phyloP scores from a whole-genome alignment of 345 rosid species.

The Populus tremula region DNA sequence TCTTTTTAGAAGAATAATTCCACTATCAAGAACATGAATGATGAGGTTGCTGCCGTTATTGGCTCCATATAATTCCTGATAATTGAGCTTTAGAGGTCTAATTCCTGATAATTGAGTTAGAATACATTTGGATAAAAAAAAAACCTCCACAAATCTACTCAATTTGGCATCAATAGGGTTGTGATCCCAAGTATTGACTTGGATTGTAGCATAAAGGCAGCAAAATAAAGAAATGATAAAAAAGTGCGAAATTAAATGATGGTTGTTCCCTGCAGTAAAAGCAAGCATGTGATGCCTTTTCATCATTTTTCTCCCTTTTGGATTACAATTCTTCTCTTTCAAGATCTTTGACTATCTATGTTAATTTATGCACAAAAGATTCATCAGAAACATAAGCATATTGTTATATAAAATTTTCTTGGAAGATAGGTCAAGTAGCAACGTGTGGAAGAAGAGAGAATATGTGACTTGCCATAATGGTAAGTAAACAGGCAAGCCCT shows the following conservation, averaged over 20 bases:
- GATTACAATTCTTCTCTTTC: slow-evolving; percentile 9
- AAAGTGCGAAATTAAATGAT: slow-evolving; percentile 6
- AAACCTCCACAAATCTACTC: no score
- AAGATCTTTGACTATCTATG: slow-evolving; percentile 4
- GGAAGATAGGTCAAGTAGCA: background rate
- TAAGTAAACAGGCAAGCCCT: background rate
- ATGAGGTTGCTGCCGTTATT: no score
- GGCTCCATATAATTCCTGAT: no score
- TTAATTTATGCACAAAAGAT: background rate
- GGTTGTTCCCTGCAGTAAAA: slow-evolving; percentile 2
- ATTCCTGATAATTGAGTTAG: no score
- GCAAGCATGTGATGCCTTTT: no score
- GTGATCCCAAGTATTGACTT: no score
- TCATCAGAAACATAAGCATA: no score
- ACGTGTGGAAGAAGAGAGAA: background rate
- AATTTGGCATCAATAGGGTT: no score
- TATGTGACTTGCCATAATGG: background rate
- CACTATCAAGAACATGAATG: no score
- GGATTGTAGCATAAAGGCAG: background rate
- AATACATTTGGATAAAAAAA: no score
- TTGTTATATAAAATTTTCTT: background rate
- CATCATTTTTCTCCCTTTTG: slow-evolving; percentile 7
- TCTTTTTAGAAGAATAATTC: no score
- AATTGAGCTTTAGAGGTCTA: no score
- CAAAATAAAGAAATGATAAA: slow-evolving; percentile 14